A percentile compares a stretch with the other conserved stretches of the same genome.
Conservation (phyloP, 2,329 filamentous ascomycete species). For the Trichophyton rubrum region DNA sequence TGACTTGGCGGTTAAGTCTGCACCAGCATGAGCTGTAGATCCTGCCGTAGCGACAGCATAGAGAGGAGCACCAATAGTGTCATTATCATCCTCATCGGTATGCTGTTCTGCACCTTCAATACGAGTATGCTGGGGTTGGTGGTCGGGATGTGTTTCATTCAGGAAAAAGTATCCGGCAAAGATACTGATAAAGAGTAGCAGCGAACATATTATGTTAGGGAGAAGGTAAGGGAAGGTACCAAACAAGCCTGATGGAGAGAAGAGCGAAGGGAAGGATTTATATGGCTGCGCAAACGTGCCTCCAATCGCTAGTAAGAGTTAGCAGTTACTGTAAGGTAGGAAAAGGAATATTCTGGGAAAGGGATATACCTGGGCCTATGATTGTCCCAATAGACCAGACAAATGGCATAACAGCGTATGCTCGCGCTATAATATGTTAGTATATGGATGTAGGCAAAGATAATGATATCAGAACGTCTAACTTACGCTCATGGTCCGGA, state of each 20-base stretch:
- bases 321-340: not conserved
- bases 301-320: constrained; percentile 51
- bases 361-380: constrained; percentile 54
- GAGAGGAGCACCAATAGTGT: constrained; percentile 12
- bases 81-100: constrained; percentile 20
- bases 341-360: not conserved
- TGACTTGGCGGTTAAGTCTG: constrained; percentile 63
- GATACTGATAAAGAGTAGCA: constrained; percentile 65
- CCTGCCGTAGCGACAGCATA: constrained; percentile 62
- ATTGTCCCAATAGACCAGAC: constrained; percentile 81
- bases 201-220: constrained; percentile 74
- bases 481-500: constrained; percentile 61
- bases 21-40: constrained; percentile 57
- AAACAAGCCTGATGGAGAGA: constrained; percentile 58
- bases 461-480: not conserved
- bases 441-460: not conserved
- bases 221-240: constrained; percentile 72
- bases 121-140: constrained; percentile 41
- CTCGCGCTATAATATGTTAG: constrained; percentile 39
- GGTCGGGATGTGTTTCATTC: constrained; percentile 79
- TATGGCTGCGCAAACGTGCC: constrained; percentile 73
- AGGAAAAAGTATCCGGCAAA: constrained; percentile 67
- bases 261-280: constrained; percentile 57
- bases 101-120: constrained; percentile 43
- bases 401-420: constrained; percentile 88